These are phyloP conservation scores for Wallacemonas collosoma DNA, from an alignment of 208 protist species.

Conservation along the genomic window DNA sequence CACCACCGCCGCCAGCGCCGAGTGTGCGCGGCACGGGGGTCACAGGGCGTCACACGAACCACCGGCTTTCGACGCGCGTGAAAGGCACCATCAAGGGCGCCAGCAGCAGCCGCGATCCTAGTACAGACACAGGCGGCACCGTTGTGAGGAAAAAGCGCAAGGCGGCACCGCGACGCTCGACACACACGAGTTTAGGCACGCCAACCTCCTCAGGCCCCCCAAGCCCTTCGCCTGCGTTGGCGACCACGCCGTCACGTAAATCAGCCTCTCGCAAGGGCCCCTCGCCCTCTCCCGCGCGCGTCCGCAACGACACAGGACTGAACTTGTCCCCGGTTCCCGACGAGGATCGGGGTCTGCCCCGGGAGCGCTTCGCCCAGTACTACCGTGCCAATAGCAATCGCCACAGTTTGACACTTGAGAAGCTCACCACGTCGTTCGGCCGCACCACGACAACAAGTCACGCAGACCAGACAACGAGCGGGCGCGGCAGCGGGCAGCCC, in stretches of 20 bases:
- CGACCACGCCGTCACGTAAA: not conserved
- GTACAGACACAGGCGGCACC: not conserved
- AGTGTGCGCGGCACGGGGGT: too few species aligned
- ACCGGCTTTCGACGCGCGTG: not conserved
- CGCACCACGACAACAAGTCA: not conserved
- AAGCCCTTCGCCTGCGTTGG: not conserved
- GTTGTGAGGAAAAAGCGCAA: not conserved
- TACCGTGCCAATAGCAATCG: slow-evolving; percentile 8
- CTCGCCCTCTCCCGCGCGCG: slow-evolving; percentile 9
- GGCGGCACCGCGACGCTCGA: not conserved
- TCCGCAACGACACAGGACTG: slow-evolving; percentile 15
- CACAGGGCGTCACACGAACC: not conserved
- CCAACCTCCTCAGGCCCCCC: not conserved
- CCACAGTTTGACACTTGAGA: not conserved
- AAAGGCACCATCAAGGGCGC: slow-evolving; percentile 16
- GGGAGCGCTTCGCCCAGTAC: slow-evolving; percentile 16
- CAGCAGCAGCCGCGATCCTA: not conserved
- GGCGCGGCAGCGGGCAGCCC: not conserved
- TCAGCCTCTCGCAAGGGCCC: not conserved
- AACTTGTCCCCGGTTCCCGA: slow-evolving; percentile 11
- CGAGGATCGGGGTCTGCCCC: not conserved
- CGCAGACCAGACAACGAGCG: not conserved
- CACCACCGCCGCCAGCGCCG: too few species aligned
- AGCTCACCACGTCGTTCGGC: not conserved
- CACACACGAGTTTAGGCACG: not conserved